Percentiles rank a stretch among this genome's conserved stretches.
Evolutionary conservation across 768 basidiomycete genomes (phyloP).

Genomic region (Lyophyllum atratum): DNA sequence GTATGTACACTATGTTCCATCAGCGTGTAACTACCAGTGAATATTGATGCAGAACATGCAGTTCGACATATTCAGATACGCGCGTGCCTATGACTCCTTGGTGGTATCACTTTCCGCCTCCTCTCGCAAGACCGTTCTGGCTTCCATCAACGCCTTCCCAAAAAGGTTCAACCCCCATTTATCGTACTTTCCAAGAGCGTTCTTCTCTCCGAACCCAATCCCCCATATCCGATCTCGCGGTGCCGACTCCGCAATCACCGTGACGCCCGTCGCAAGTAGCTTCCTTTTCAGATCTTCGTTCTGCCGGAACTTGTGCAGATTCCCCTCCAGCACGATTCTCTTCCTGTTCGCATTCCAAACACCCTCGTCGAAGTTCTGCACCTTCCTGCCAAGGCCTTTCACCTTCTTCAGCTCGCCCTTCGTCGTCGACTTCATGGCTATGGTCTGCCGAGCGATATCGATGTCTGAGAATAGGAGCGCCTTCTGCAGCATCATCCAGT

Average conservation of each 20-base stretch:
- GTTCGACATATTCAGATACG: no score
- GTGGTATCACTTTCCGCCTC: slow-evolving; percentile 1
- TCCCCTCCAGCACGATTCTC: slow-evolving; percentile 55
- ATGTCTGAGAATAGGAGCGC: slow-evolving; percentile 55
- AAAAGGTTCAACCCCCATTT: slow-evolving; percentile 61
- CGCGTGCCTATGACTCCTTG: no score
- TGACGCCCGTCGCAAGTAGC: slow-evolving; percentile 50
- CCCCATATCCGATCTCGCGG: slow-evolving; percentile 67
- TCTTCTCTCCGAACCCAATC: slow-evolving; percentile 53
- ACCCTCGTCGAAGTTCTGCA: slow-evolving; percentile 47
- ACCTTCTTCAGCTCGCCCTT: slow-evolving; percentile 40
- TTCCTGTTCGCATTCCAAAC: slow-evolving; percentile 48
- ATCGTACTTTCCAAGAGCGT: slow-evolving; percentile 40
- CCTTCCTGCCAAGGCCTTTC: slow-evolving; percentile 55
- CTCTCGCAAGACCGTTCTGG: slow-evolving; percentile 22
- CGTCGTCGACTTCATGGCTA: slow-evolving; percentile 33
- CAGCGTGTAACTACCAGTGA: no score
- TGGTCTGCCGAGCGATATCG: slow-evolving; percentile 42
- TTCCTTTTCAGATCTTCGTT: slow-evolving; percentile 40
- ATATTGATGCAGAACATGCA: no score
- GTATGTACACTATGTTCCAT: no score
- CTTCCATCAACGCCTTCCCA: slow-evolving; percentile 48
- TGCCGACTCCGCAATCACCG: slow-evolving; percentile 56
- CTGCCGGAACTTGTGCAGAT: slow-evolving; percentile 54
- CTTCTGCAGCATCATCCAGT: slow-evolving; percentile 37